phyloP scores from a whole-genome alignment of 345 rosid species.

The Euphorbia peplus region DNA sequence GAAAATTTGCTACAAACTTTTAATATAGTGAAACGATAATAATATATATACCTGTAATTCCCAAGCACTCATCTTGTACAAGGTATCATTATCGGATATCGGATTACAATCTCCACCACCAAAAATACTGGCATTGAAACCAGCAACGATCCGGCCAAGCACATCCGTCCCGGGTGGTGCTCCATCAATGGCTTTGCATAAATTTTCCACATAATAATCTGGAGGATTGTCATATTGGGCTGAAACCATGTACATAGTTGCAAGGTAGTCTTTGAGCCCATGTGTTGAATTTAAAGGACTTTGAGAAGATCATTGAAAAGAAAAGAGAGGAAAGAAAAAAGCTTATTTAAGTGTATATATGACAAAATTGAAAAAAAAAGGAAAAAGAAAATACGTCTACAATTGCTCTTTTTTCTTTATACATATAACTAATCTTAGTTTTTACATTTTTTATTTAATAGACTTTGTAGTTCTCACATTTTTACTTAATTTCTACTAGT shows the following conservation, averaged over 20 bases:
- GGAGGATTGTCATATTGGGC: conserved; percentile 34
- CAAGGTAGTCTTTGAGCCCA: conserved; percentile 5
- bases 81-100: conserved; percentile 2
- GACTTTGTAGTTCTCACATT: too few species aligned
- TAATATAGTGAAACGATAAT: too few species aligned
- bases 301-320: neutral
- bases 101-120: conserved; percentile 12
- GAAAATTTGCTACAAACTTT: too few species aligned
- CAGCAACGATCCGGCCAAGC: conserved; percentile 25
- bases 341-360: neutral
- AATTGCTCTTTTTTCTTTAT: too few species aligned
- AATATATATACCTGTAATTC: neutral
- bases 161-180: conserved; percentile 16
- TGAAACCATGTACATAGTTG: rapidly evolving
- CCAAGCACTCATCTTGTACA: conserved; percentile 11
- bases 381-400: too few species aligned
- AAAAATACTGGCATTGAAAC: conserved; percentile 7
- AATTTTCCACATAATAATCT: conserved; percentile 12
- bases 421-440: too few species aligned
- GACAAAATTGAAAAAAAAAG: neutral
- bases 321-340: neutral
- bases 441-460: too few species aligned
- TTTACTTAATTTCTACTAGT: too few species aligned
- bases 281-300: conserved; percentile 5
- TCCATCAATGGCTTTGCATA: conserved; percentile 31